Evolutionary conservation across 345 rosid species (phyloP).

Genomic region (Eucalyptus leucophloia): DNA sequence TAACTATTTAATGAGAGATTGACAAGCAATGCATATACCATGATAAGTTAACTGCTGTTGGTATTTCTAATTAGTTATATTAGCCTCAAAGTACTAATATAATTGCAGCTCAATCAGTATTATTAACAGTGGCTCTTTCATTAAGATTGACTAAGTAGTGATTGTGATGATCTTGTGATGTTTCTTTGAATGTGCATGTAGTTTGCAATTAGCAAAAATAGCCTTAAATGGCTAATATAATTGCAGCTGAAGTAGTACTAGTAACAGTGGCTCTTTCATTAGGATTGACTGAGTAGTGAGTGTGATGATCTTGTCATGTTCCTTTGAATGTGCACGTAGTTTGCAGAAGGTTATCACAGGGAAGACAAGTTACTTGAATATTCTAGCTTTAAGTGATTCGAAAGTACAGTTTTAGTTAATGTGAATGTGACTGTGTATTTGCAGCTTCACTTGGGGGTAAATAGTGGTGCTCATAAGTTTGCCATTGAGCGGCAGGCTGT

Average conservation of each 20-base stretch:
- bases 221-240: background rate
- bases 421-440: background rate
- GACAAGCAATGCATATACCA: background rate
- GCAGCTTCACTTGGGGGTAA: conserved; percentile 87
- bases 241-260: background rate
- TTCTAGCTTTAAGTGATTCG: background rate
- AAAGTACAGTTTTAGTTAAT: background rate
- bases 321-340: background rate
- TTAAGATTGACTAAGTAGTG: background rate
- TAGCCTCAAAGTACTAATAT: background rate
- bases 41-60: background rate
- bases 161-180: background rate
- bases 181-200: background rate
- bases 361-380: background rate
- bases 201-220: background rate
- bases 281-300: background rate
- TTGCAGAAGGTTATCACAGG: background rate
- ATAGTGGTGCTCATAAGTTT: conserved; percentile 85
- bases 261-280: background rate
- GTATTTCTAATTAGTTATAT: background rate
- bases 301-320: background rate
- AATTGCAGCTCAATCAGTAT: background rate
- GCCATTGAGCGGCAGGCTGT: conserved; percentile 87
- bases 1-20: background rate
- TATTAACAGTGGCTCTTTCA: background rate